A percentile compares a stretch with the other conserved stretches of the same genome.
These are phyloP conservation scores for Schwanniomyces pseudopolymorphus DNA, from an alignment of 805 yeast genomes.

Conservation along the genomic window DNA sequence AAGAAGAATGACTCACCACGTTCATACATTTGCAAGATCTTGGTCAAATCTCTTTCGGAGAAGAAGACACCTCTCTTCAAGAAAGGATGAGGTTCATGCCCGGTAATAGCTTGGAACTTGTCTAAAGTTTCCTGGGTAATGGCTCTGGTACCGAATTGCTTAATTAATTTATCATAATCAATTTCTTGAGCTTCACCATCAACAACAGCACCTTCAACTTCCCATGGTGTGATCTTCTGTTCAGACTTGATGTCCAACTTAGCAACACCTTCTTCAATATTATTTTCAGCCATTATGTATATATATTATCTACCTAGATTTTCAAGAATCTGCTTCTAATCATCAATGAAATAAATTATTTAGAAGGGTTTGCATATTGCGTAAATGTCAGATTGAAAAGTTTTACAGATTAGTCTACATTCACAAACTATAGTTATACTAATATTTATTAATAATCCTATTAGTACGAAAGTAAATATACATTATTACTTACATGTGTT, in stretches of 20 bases:
- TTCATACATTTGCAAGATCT: constrained; percentile 85
- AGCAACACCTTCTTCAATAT: constrained; percentile 16
- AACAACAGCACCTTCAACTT: constrained; percentile 96
- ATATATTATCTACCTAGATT: not conserved
- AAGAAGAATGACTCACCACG: constrained; percentile 93
- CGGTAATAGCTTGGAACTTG: constrained; percentile 80
- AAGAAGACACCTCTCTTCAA: constrained; percentile 90
- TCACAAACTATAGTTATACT: not conserved
- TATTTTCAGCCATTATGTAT: constrained; percentile 3
- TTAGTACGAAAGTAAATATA: constrained; percentile 16
- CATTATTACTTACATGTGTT: constrained; percentile 13
- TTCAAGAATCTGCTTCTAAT: not conserved
- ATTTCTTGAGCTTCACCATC: constrained; percentile 90
- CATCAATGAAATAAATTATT: not conserved
- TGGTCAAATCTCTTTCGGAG: constrained; percentile 79
- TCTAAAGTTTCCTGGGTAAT: constrained; percentile 69
- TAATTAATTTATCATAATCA: constrained; percentile 85
- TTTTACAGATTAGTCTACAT: not conserved
- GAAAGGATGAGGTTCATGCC: constrained; percentile 87
- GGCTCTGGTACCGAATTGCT: constrained; percentile 80
- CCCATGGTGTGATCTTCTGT: constrained; percentile 85
- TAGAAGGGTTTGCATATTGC: not conserved
- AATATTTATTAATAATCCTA: not conserved
- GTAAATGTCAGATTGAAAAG: not conserved
- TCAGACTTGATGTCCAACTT: constrained; percentile 19